Evolutionary conservation across 345 rosid genomes (phyloP), one percentile per base, ranked within the genome.

Genomic region (Salix suchowensis): DNA sequence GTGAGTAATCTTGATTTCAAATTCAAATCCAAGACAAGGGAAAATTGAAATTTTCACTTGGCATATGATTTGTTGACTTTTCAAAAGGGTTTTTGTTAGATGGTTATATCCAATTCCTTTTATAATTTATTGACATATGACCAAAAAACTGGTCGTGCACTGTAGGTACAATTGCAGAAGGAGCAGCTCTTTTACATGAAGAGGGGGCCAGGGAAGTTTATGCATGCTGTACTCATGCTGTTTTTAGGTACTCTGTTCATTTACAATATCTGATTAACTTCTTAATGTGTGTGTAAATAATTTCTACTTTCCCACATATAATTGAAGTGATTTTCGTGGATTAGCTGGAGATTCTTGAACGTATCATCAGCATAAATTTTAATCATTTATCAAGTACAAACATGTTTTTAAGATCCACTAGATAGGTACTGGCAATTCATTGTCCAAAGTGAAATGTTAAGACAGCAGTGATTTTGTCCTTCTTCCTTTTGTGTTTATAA

Each of bases 211-310:
- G 83, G 68, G 83, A 81, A 72, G 80, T 81, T 23, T 81, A 81
- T 76, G 79, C 83, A 8, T 81, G 83, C 73, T 71, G 83, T 69
- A 76, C 83, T 11, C 83, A 81, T 76, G 83, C 77, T 60, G 83
- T 81, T 66, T 76, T 81, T 72, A 93, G 97, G 98, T 91, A 84
- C 37, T 66, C 65, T 36, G 50, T 75, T 79, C 67, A 16, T 48
- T 76, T 64, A 18, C 48, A 34, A 4, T 48, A 37, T 16, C 68
- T 76, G 26, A 15, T 30, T 65, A 50, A 11, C 6, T 21, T 10
- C 2, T 62, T 19, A 0, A 19, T 39, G 12, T 37, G 18, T 6
- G 30, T 37, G 12, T 39, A 34, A 62, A 10, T 42, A 19, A 3
- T 12, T 11, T 26, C 23, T 1, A 66, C 28, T 46, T 11, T 32